These are phyloP conservation scores for Boletus subparvulus DNA, from an alignment of 768 basidiomycete genomes.

Conservation along the genomic window DNA sequence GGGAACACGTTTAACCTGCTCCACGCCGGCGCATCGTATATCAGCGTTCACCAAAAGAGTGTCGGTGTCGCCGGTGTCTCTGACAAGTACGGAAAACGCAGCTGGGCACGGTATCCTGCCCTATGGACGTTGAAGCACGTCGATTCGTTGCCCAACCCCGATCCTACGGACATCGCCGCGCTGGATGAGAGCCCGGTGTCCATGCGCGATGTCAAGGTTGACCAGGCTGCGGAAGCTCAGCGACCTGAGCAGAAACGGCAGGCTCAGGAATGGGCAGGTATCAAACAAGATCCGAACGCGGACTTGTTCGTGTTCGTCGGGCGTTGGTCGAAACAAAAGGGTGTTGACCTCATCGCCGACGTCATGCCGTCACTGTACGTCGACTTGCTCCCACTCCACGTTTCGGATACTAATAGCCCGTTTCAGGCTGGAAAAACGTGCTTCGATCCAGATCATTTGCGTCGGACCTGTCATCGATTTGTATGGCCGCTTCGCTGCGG, in stretches of 20 bases:
- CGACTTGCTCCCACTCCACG: not conserved
- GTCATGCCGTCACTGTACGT: slow-evolving; percentile 87
- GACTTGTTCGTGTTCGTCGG: slow-evolving; percentile 96
- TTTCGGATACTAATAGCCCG: not conserved
- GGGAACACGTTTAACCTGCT: slow-evolving; percentile 97
- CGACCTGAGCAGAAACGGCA: slow-evolving; percentile 89
- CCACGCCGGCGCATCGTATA: slow-evolving; percentile 90
- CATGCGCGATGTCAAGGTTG: slow-evolving; percentile 72
- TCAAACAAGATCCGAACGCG: slow-evolving; percentile 86
- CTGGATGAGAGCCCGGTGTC: slow-evolving; percentile 76
- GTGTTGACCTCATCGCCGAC: slow-evolving; percentile 95
- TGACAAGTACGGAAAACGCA: slow-evolving; percentile 96
- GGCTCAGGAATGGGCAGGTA: slow-evolving; percentile 93
- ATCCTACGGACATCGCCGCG: slow-evolving; percentile 92
- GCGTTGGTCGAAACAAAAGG: slow-evolving; percentile 98
- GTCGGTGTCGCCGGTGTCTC: slow-evolving; percentile 95
- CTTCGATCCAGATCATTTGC: slow-evolving; percentile 81
- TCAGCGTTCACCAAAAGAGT: slow-evolving; percentile 90
- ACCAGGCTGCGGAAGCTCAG: slow-evolving; percentile 80
- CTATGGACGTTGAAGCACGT: slow-evolving; percentile 95
- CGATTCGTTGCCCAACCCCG: slow-evolving; percentile 92
- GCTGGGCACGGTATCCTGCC: slow-evolving; percentile 95
- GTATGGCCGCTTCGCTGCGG: slow-evolving; percentile 93
- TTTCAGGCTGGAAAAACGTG: slow-evolving; percentile 75
- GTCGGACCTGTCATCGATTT: slow-evolving; percentile 96